Percentiles rank a stretch among this genome's conserved stretches.
phyloP scores from a whole-genome alignment of 805 yeast species.

The Kuraishia borneana region DNA sequence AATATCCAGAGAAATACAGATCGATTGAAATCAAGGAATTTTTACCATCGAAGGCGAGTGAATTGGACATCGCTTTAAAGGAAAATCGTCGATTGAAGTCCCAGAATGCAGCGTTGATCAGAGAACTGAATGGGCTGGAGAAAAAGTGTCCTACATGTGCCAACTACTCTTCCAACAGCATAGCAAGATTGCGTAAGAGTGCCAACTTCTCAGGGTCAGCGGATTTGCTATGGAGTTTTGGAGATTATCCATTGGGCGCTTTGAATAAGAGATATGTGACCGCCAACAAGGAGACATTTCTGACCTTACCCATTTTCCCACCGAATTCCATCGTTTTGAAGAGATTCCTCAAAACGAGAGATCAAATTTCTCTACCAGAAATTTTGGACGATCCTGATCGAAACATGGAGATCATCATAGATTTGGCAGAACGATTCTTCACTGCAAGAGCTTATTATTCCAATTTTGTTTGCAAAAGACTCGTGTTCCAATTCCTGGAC shows the following conservation, averaged over 20 bases:
- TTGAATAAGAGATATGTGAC: background rate
- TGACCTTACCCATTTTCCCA: background rate
- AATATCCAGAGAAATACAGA: conserved; percentile 33
- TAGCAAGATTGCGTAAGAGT: too few relatives aligned
- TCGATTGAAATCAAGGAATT: conserved; percentile 19
- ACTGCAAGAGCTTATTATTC: background rate
- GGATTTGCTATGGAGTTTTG: too few relatives aligned
- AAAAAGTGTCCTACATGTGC: background rate
- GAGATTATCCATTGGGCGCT: background rate
- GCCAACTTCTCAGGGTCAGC: too few relatives aligned
- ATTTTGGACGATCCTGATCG: background rate
- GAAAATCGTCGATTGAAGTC: background rate
- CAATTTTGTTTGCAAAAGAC: background rate
- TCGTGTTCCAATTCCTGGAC: background rate
- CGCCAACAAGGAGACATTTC: background rate
- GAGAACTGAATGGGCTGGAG: background rate
- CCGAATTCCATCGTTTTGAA: background rate
- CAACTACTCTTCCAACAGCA: background rate
- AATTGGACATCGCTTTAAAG: background rate
- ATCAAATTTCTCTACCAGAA: background rate
- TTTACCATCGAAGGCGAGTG: background rate
- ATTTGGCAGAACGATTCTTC: conserved; percentile 1
- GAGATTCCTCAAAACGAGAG: background rate
- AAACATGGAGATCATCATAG: background rate
- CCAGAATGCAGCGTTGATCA: background rate